Evolutionary conservation across 768 basidiomycete genomes (phyloP), one percentile per base, ranked within the genome.

Genomic region (Gymnopilus dilepis): DNA sequence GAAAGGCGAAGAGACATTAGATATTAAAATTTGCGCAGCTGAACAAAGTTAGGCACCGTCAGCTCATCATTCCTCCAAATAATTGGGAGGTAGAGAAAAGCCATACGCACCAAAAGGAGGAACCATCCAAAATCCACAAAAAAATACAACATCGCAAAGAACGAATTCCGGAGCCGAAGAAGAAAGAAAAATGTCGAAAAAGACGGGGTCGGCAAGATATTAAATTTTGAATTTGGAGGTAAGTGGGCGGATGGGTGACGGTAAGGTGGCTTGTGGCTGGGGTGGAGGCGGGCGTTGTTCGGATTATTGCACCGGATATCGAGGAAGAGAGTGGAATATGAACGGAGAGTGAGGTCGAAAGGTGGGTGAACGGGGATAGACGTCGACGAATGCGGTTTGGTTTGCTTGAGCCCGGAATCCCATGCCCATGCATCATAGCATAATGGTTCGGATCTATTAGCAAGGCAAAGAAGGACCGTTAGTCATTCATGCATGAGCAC

Each of bases 381-480:
- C 11, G 34, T 37, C 7, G 15, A 19, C 47, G 47, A 2, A 6
- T 48, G 17, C 26, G 24, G 3, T 41, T 41, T n/a, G 47, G 47
- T 28, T 24, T 45, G 43, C 9, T 21, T 28, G 42, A 30, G 15
- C 26, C 50, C 33, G 33, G 12, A 34, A 34, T 34, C 33, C 33
- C 33, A 34, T 34, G 33, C n/a, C n/a, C 12, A 34, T 34, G 31
- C 56, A 42, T 63, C 56, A 63, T 12, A 63, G 50, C 62, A 63
- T 63, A 19, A 63, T 63, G 41, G 50, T 63, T 43, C 62, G 56
- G 62, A 63, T 63, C 62, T 63, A 50, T 30, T 50, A 6, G n/a
- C 13, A 33, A 43, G n/a, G 53, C 12, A 41, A 7, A 45, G 13
- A 56, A 26, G 47, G 19, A 24, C 19, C n/a, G 47, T 34, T 40